phyloP scores from a whole-genome alignment of 2,329 filamentous ascomycete species.

The Penicillium verrucosum region DNA sequence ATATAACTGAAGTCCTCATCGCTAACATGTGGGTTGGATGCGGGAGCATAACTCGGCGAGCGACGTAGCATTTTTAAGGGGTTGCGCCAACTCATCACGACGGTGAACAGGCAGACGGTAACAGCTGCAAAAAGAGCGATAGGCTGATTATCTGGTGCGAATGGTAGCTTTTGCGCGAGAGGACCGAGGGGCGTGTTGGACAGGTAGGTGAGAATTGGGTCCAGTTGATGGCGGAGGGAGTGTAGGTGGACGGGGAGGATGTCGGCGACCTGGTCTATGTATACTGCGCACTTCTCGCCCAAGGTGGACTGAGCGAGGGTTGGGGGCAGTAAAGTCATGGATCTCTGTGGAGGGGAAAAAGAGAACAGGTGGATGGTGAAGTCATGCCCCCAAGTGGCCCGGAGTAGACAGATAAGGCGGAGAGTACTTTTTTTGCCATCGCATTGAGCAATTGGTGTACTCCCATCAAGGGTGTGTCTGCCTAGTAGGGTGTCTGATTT shows the following conservation, averaged over 20 bases:
- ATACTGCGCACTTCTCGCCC: slow-evolving; percentile 41
- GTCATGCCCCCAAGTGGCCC: slow-evolving; percentile 14
- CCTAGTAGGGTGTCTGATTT: neutral
- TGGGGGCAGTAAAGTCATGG: slow-evolving; percentile 41
- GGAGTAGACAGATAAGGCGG: slow-evolving; percentile 26
- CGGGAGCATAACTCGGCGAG: slow-evolving; percentile 28
- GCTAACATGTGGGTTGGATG: slow-evolving; percentile 34
- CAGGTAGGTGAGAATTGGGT: slow-evolving; percentile 23
- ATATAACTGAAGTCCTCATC: slow-evolving; percentile 42
- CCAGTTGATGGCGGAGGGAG: slow-evolving; percentile 32
- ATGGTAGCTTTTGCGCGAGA: slow-evolving; percentile 23
- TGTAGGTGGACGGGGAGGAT: slow-evolving; percentile 33
- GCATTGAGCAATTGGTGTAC: slow-evolving; percentile 1
- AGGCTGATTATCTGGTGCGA: slow-evolving; percentile 21
- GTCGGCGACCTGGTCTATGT: slow-evolving; percentile 36
- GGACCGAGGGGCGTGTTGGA: slow-evolving; percentile 24
- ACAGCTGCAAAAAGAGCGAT: slow-evolving; percentile 27
- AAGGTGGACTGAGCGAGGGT: slow-evolving; percentile 38
- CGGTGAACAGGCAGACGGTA: slow-evolving; percentile 27
- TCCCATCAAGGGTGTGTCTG: neutral
- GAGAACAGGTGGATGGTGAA: slow-evolving; percentile 12
- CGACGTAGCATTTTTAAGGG: slow-evolving; percentile 34
- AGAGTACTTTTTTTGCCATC: slow-evolving; percentile 27
- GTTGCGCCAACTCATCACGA: slow-evolving; percentile 38
- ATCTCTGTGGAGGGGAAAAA: slow-evolving; percentile 19